These are phyloP conservation scores for Ormosia emarginata DNA, from an alignment of 306 rosid species.

Conservation along the genomic window DNA sequence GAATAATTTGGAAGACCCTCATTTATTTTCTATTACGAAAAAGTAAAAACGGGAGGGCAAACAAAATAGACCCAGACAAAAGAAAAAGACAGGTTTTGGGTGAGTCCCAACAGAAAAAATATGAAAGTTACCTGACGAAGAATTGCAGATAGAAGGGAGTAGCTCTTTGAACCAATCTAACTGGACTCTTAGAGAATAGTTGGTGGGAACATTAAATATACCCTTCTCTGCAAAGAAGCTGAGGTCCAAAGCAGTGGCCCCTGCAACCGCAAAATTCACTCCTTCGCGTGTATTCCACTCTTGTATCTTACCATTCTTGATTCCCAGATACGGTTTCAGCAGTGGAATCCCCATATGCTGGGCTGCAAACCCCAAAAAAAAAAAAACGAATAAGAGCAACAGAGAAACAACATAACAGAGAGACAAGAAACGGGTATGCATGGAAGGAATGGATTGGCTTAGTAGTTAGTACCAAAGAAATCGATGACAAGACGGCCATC, in stretches of 20 bases:
- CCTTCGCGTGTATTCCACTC: conserved; percentile 1
- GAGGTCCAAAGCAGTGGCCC: conserved; percentile 35
- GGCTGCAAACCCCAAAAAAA: conserved; percentile 2
- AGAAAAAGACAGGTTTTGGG: no score
- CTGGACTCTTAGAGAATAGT: conserved; percentile 25
- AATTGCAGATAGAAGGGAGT: conserved; percentile 20
- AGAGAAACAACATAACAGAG: neutral
- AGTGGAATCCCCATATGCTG: conserved; percentile 28
- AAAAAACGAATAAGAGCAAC: neutral
- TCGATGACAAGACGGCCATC: conserved; percentile 34
- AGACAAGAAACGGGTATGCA: neutral
- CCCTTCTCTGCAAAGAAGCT: conserved; percentile 12
- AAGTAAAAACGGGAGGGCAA: no score
- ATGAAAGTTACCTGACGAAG: conserved; percentile 20
- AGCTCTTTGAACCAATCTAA: conserved; percentile 31
- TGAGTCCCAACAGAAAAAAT: no score
- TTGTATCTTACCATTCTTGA: neutral
- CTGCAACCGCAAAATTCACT: conserved; percentile 38
- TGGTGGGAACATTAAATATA: neutral
- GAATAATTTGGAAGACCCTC: no score
- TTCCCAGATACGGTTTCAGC: conserved; percentile 22
- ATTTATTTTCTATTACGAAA: no score
- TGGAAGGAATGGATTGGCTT: no score
- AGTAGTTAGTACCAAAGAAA: conserved; percentile 18
- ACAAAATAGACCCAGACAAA: no score